These are phyloP conservation scores for Euphorbia pulcherrima DNA, from an alignment of 345 rosid species.

Conservation along the genomic window DNA sequence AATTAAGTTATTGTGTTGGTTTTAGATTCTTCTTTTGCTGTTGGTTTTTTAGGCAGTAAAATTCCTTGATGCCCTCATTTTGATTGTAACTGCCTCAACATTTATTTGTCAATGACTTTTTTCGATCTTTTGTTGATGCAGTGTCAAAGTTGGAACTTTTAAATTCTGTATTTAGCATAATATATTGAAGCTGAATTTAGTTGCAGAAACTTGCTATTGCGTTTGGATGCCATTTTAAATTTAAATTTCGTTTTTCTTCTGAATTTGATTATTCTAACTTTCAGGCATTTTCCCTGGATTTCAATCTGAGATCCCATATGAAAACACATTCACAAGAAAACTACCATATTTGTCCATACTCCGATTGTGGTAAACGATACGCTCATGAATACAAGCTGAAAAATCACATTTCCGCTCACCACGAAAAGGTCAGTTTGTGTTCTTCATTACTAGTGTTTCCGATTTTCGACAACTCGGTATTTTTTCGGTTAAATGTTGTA, in stretches of 20 bases:
- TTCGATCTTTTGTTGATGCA: constrained; percentile 2
- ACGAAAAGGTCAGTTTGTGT: constrained; percentile 60
- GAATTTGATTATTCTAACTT: constrained; percentile 19
- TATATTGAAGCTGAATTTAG: not conserved
- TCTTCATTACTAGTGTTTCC: not conserved
- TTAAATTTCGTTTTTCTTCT: not conserved
- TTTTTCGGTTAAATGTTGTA: not conserved
- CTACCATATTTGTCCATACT: constrained; percentile 85
- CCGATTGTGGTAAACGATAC: constrained; percentile 94
- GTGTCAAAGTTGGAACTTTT: not conserved
- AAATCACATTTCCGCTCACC: constrained; percentile 78
- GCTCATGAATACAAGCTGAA: constrained; percentile 97
- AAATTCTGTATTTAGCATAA: not conserved
- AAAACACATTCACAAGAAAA: constrained; percentile 98
- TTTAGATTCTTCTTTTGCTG: not conserved
- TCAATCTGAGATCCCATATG: constrained; percentile 96
- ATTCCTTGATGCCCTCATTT: not conserved
- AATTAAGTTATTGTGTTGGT: not conserved
- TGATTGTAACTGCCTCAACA: not conserved
- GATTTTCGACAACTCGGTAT: not conserved
- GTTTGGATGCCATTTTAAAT: no score
- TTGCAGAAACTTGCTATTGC: not conserved
- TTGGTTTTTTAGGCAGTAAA: not conserved
- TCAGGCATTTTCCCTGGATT: constrained; percentile 98
- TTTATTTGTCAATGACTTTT: not conserved